Evolutionary conservation across 2,329 filamentous ascomycete genomes (phyloP), one percentile per base, ranked within the genome.

Genomic region (Epichloe amarillans): DNA sequence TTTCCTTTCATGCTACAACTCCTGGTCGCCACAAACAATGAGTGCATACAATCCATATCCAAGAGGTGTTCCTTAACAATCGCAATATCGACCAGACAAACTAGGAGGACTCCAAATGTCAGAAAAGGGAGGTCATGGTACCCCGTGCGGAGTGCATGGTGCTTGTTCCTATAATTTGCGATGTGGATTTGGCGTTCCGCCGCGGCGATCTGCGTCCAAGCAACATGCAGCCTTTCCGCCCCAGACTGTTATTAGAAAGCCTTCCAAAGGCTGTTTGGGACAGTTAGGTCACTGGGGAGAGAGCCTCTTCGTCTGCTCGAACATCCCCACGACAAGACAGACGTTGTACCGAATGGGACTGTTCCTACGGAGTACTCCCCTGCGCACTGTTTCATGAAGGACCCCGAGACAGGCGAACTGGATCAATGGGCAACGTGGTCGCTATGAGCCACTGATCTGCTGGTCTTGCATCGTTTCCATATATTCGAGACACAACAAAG

Each of bases 351-450:
- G 23, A 26, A 26, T 26, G 23, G 23, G 23, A 26, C 23, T 26
- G 23, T 26, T 26, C 23, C 23, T 26, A 26, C 23, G 6, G 23
- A 26, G 36, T 15, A 19, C n/a, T 11, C 19, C 40, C n/a, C 26
- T 15, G 21, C 14, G 10, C 40, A n/a, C 8, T 49, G 50, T 51
- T 51, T 51, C 50, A 44, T n/a, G 23, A 40, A 23, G 33, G 42
- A 47, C 38, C 12, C 46, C 46, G 33, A 44, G 42, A 51, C 50
- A 45, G 36, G 38, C 39, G 39, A 48, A 12, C 21, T 41, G 23
- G 23, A n/a, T n/a, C 30, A 36, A 30, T 10, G 33, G 30, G 38
- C 50, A 51, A 51, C 40, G 50, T 48, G 45, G 46, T 48, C 46
- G 46, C 40, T 36, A 35, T 15, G 23, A 43, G n/a, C 23, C 46